Conservation (phyloP, 345 rosid species). For the Murraya koenigii region DNA sequence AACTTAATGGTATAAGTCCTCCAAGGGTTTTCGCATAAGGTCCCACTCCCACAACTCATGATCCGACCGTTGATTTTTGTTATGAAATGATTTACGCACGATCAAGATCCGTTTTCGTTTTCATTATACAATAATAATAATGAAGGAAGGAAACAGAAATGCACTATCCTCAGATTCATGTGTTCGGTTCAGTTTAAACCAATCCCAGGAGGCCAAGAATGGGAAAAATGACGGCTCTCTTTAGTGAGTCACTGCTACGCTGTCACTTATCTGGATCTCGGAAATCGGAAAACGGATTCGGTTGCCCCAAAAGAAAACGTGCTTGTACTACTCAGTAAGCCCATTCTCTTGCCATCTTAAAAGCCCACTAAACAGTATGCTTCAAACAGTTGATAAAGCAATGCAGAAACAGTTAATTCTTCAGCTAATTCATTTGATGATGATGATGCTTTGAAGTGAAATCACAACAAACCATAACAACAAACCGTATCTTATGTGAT, state of each 20-base stretch:
- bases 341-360: neutral
- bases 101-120: neutral
- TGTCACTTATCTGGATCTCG: no score
- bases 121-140: no score
- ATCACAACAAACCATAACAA: neutral
- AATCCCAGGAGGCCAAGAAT: neutral
- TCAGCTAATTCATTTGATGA: slow-evolving; percentile 1
- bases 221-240: neutral
- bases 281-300: no score
- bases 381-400: neutral
- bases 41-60: no score
- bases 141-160: no score
- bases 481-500: slow-evolving; percentile 4
- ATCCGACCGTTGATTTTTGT: no score
- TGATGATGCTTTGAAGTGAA: slow-evolving; percentile 2
- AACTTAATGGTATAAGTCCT: neutral
- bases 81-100: no score
- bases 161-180: no score
- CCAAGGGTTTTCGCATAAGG: no score
- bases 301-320: no score
- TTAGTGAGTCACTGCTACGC: no score
- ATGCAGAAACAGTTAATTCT: neutral
- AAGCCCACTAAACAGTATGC: neutral
- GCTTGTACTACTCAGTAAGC: accelerated
- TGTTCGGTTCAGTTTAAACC: neutral